Percentiles rank a stretch among this genome's conserved stretches.
Conservation (phyloP, 1,139 yeast genomes). For the Debaryomyces coudertii region DNA sequence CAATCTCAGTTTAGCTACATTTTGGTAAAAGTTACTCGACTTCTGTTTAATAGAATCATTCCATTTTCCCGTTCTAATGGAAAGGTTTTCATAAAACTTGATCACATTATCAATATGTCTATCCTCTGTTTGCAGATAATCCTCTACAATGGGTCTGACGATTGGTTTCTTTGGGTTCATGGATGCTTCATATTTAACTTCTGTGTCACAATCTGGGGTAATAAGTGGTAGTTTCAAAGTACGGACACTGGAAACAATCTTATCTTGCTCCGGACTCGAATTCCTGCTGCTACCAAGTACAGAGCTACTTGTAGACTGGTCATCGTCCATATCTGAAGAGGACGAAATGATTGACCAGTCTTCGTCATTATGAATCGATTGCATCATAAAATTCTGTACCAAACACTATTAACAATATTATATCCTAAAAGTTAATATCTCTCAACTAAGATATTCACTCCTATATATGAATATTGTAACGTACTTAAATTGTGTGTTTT, state of each 20-base stretch:
- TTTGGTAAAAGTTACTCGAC: constrained; percentile 28
- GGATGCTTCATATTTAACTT: neutral
- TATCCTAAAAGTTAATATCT: constrained; percentile 1
- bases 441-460: neutral
- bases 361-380: constrained; percentile 27
- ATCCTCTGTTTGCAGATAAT: neutral
- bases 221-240: constrained; percentile 11
- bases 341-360: constrained; percentile 53
- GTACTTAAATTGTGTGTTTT: constrained; percentile 2
- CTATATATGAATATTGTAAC: neutral
- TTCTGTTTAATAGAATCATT: constrained; percentile 31
- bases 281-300: neutral
- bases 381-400: constrained; percentile 8
- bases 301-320: constrained; percentile 31
- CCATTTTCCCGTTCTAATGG: constrained; percentile 16
- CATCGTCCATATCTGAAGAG: constrained; percentile 46
- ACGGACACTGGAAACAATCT: constrained; percentile 19
- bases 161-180: neutral
- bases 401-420: neutral
- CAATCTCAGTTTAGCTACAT: constrained; percentile 22
- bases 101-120: constrained; percentile 18
- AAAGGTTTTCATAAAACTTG: constrained; percentile 32
- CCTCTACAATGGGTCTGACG: neutral
- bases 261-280: constrained; percentile 6
- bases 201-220: too few relatives aligned